Evolutionary conservation across 768 basidiomycete genomes (phyloP).

Genomic region (Leucocoprinus birnbaumii): DNA sequence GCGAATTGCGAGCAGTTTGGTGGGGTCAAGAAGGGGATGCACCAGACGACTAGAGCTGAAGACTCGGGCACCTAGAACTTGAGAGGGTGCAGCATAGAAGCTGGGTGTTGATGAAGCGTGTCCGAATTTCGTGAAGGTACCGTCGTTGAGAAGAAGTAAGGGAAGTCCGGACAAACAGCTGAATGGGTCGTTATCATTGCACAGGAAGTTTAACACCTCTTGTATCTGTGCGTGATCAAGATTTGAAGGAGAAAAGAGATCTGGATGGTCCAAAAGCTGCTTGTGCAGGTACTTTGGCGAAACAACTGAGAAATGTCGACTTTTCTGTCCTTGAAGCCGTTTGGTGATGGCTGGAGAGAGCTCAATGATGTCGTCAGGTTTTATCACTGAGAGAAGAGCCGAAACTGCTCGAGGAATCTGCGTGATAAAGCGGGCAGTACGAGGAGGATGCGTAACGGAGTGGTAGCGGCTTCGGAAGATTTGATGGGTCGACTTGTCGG

Average conservation of each 20-base stretch:
- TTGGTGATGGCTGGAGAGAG: not conserved
- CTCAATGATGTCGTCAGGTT: not conserved
- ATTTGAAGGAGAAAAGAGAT: constrained; percentile 14
- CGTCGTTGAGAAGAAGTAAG: constrained; percentile 34
- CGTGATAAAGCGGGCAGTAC: not conserved
- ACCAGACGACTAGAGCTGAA: constrained; percentile 19
- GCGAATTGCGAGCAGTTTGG: not conserved
- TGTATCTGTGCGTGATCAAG: constrained; percentile 22
- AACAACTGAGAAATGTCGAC: not conserved
- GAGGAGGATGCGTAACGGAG: not conserved
- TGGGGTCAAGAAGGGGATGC: not conserved
- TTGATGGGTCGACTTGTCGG: not conserved
- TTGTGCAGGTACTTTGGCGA: constrained; percentile 6
- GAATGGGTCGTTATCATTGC: constrained; percentile 10
- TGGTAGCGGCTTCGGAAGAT: constrained; percentile 15
- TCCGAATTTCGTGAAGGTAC: constrained; percentile 24
- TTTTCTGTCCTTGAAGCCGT: not conserved
- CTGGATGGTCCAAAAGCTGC: not conserved
- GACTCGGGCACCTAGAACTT: constrained; percentile 11
- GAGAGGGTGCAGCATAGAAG: constrained; percentile 26
- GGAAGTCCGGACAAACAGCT: constrained; percentile 26
- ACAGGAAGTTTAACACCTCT: constrained; percentile 25
- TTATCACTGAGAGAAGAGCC: not conserved
- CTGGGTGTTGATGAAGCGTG: constrained; percentile 12
- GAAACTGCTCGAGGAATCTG: not conserved